A percentile compares a stretch with the other conserved stretches of the same genome.
Conservation (phyloP, 2,329 filamentous ascomycete species). For the Aureobasidium sp. region DNA sequence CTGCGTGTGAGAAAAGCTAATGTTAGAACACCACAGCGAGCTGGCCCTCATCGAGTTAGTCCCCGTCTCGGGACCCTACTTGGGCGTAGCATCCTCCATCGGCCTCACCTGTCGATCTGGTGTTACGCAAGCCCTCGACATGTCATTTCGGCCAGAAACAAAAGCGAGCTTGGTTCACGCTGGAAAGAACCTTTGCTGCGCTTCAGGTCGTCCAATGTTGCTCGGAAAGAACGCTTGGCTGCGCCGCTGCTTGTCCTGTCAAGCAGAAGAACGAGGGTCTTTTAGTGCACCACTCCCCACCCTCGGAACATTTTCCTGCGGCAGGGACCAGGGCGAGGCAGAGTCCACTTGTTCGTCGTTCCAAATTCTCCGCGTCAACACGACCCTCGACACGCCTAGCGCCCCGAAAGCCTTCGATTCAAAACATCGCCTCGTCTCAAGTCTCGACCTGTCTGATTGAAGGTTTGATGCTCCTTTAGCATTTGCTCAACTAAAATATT, state of each 20-base stretch:
- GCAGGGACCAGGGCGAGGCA: background rate
- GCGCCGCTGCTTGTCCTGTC: background rate
- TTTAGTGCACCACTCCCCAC: background rate
- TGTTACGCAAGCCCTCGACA: background rate
- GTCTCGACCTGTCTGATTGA: constrained; percentile 1
- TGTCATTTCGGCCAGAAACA: background rate
- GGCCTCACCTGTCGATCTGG: constrained; percentile 9
- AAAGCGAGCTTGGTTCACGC: background rate
- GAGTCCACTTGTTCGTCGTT: background rate
- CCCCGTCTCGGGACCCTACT: background rate
- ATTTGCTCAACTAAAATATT: constrained; percentile 11
- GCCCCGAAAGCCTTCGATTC: background rate
- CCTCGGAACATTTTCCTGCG: background rate
- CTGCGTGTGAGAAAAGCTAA: constrained; percentile 3
- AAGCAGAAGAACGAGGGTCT: background rate
- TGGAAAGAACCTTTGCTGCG: background rate
- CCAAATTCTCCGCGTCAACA: constrained; percentile 4
- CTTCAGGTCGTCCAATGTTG: background rate
- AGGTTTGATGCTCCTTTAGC: constrained; percentile 1
- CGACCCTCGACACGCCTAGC: background rate
- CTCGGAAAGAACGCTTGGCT: background rate
- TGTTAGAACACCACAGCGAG: background rate
- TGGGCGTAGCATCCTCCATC: background rate
- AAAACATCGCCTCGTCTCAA: constrained; percentile 3
- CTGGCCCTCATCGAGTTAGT: background rate